Conservation (phyloP, 2,329 filamentous ascomycete species). For the Aspergillus texensis region DNA sequence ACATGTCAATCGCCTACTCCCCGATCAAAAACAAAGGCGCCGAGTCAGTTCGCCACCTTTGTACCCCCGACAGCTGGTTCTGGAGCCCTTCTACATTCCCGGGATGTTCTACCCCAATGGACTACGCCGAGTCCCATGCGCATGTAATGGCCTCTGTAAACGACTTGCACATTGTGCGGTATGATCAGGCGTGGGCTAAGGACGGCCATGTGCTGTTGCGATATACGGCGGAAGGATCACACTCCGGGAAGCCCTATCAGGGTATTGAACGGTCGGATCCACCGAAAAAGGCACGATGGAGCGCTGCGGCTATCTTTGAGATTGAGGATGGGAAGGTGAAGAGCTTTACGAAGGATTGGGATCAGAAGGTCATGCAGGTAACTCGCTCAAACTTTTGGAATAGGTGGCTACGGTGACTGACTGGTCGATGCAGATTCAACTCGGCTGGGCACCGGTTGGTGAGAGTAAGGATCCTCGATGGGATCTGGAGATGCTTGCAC, state of each 20-base stretch:
- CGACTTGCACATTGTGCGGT: constrained; percentile 40
- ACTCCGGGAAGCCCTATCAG: constrained; percentile 39
- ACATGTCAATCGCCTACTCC: constrained; percentile 43
- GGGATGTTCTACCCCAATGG: constrained; percentile 38
- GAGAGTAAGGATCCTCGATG: constrained; percentile 25
- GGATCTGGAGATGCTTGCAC: constrained; percentile 22
- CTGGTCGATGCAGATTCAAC: constrained; percentile 19
- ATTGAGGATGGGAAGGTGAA: constrained; percentile 38
- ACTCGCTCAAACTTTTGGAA: not conserved
- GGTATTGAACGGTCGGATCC: constrained; percentile 36
- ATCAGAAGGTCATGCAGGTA: constrained; percentile 32
- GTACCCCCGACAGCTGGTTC: constrained; percentile 36
- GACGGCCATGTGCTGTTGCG: constrained; percentile 37
- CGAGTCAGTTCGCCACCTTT: constrained; percentile 37
- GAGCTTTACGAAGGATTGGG: constrained; percentile 44
- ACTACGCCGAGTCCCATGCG: constrained; percentile 41
- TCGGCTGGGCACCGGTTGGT: constrained; percentile 24
- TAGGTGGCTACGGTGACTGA: not conserved
- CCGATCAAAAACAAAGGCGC: constrained; percentile 38
- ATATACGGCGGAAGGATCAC: constrained; percentile 42
- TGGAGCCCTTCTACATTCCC: constrained; percentile 43
- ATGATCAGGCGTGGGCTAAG: constrained; percentile 41
- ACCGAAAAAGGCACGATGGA: constrained; percentile 37
- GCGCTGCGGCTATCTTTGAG: constrained; percentile 44
- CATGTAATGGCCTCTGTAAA: constrained; percentile 38